Evolutionary conservation across 176 grass and related monocot species (phyloP).

Genomic region (Triticum urartu): DNA sequence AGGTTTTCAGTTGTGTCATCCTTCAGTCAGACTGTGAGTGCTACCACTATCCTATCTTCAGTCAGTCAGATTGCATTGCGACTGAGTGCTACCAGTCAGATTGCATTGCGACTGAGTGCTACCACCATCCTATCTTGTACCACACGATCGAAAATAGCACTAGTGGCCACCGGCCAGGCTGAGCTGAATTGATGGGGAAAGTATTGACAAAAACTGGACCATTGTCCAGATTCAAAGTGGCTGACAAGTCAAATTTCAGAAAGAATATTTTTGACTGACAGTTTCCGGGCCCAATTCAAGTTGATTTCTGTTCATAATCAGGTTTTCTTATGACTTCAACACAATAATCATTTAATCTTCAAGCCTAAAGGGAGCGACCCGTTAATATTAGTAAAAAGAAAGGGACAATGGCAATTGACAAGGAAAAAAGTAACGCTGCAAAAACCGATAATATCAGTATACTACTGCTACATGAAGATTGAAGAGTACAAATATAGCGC

Average conservation of each 20-base stretch:
- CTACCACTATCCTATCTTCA: background rate
- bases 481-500: background rate
- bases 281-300: background rate
- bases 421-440: background rate
- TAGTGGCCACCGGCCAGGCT: background rate
- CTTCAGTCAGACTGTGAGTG: background rate
- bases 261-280: background rate
- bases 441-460: background rate
- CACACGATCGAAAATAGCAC: background rate
- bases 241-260: background rate
- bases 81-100: background rate
- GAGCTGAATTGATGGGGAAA: background rate
- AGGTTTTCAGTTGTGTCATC: background rate
- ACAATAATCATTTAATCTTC: background rate
- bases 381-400: background rate
- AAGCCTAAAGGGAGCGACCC: background rate
- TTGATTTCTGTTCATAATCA: background rate
- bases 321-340: background rate
- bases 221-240: background rate
- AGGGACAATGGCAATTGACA: background rate
- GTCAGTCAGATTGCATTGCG: no score
- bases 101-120: background rate
- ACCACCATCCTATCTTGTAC: background rate
- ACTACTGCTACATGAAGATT: background rate
- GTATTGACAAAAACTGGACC: background rate